Base-by-base conservation (phyloP, 306 rosid species). In the Leucaena leucocephala region DNA sequence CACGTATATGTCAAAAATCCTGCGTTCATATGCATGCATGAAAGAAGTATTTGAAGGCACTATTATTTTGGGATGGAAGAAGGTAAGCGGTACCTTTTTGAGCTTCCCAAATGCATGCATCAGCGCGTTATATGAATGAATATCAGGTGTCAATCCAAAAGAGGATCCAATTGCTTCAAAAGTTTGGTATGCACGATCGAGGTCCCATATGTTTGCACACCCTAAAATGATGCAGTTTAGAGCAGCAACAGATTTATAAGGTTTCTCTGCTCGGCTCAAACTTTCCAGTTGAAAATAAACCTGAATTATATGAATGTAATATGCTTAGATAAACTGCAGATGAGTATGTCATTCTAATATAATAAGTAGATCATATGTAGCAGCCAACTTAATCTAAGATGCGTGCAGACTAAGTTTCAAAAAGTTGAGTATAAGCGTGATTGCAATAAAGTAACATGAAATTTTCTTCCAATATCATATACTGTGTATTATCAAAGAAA, bases 121-220 rank as follows among this genome's bases (percentile, higher is more conserved):
- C 59, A 96, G 90, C 55, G 93, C 90, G 66, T 96, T 96, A 87
- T 89, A 93, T 27, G 99, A 96, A 87, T 96, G 97, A 85, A 93
- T 91, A 87, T 93, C 77, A 67, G 98, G 96, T 71, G 89, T 87
- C 87, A 91, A 82, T 80, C 89, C 96, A 85, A 93, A 96, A 85
- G 83, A 10, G 46, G 98, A 90, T 78, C 87, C 83, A 76, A 96
- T 91, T 35, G 98, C 96, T 78, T 96, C 99, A 80, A 93, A 96
- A 44, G 98, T 96, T 82, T 96, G 98, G 88, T 96, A 96, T 35
- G 98, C 98, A 14, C 99, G 98, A 75, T 96, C 97, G 74, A 96
- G 91, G 86, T 96, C 97, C 93, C 97, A 93, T 82, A 88, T 89
- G 86, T 96, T 96, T 68, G 97, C 98, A 82, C 98, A 96, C 17